Evolutionary conservation across 805 yeast genomes (phyloP), one percentile per base, ranked within the genome.

Genomic region (Candida cerambycidarum): DNA sequence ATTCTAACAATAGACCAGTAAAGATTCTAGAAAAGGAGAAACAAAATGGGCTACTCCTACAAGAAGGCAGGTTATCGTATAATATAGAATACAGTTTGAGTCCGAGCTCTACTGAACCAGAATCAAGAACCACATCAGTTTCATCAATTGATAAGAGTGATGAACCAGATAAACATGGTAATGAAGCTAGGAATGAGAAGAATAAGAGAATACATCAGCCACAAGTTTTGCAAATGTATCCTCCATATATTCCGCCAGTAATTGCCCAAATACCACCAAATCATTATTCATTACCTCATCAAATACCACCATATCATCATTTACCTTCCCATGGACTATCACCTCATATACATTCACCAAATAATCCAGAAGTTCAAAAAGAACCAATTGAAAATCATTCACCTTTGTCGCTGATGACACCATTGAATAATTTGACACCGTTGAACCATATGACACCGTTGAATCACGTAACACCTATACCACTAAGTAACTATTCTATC

Each of bases 11-110:
- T 13, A 44, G 41, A 23, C 44, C 42, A 23, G 50, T 48, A 5
- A 49, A 46, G 16, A 41, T 46, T 7, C 33, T 32, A 10, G 44
- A 45, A 28, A 51, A 43, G 24, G 48, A 41, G 34, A 41, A 35
- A 25, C 24, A 23, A 33, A 41, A 38, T 36, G 49, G 46, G 23
- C 8, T 21, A 12, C 31, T 31, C 9, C 31, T 47, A 24, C 2
- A 28, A 9, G 32, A 8, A 6, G 21, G 23, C 3, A 32, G 19
- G 11, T 25, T 25, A 11, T 25, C 29, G n/a, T 7, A 25, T 12
- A 12, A 7, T 25, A 7, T 25, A 25, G 29, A 25, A 11, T 25
- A 11, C n/a, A n/a, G 12, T 25, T 25, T n/a, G 5, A 25, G n/a
- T 25, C 11, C 29, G 5, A 12, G 29, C 5, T 25, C 13, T 7